Evolutionary conservation across 805 yeast species (phyloP).

Genomic region (Candida tammaniensis): DNA sequence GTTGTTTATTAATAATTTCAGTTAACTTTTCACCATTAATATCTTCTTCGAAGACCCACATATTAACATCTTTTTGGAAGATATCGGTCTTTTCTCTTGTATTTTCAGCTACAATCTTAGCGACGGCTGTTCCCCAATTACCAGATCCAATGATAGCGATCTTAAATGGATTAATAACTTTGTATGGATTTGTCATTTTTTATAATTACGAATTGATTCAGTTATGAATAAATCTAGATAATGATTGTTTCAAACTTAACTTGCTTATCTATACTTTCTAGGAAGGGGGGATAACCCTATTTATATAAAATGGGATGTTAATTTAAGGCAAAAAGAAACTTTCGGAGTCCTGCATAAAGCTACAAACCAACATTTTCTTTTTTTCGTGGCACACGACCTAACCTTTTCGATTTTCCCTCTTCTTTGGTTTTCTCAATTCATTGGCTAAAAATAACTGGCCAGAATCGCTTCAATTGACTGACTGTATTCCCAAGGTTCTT

Average conservation of each 20-base stretch:
- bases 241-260: too few relatives aligned
- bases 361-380: neutral
- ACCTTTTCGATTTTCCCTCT: neutral
- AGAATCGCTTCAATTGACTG: too few relatives aligned
- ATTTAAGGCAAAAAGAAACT: too few relatives aligned
- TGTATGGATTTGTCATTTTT: conserved; percentile 26
- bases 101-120: conserved; percentile 92
- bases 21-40: conserved; percentile 78
- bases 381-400: neutral
- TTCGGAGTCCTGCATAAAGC: neutral
- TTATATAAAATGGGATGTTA: too few relatives aligned
- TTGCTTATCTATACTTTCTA: too few relatives aligned
- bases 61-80: conserved; percentile 72
- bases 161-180: conserved; percentile 34
- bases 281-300: too few relatives aligned
- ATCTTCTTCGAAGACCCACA: conserved; percentile 96
- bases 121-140: conserved; percentile 98
- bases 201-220: too few relatives aligned
- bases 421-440: neutral
- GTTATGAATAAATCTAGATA: too few relatives aligned
- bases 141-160: conserved; percentile 88
- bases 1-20: conserved; percentile 83
- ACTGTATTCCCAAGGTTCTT: too few relatives aligned
- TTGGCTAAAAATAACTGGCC: too few relatives aligned
- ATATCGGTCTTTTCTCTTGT: conserved; percentile 66